Conservation (phyloP, 148 eudicot species). For the Beta vulgaris region DNA sequence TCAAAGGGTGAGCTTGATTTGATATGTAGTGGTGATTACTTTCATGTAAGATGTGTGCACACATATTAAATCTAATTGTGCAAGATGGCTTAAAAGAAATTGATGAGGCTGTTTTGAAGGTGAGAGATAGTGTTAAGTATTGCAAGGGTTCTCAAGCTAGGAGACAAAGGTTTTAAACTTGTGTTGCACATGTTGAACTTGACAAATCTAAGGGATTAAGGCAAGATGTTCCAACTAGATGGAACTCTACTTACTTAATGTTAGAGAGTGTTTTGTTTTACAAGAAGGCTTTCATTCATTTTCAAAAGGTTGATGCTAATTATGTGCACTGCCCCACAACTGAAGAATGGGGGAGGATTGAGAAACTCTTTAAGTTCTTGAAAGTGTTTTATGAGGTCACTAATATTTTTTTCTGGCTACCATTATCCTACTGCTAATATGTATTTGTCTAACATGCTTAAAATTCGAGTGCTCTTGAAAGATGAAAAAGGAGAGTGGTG, state of each 20-base stretch:
- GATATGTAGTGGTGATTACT: not conserved
- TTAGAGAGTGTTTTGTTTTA: not conserved
- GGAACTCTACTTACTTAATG: conserved; percentile 12
- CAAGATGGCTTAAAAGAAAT: not conserved
- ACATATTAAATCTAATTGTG: not conserved
- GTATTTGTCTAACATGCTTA: not conserved
- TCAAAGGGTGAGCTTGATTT: not conserved
- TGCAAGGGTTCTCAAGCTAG: conserved; percentile 9
- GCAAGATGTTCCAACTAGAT: conserved; percentile 14
- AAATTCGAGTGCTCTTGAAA: not conserved
- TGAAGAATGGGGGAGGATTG: conserved; percentile 4
- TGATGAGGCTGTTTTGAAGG: not conserved
- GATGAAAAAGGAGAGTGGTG: not conserved
- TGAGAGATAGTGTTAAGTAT: conserved; percentile 17
- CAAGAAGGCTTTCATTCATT: not conserved
- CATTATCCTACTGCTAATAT: not conserved
- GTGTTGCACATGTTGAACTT: not conserved
- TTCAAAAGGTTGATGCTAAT: not conserved
- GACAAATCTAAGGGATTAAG: not conserved
- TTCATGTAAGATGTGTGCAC: not conserved
- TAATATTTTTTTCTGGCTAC: not conserved
- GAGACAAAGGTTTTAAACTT: not conserved
- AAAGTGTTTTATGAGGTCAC: conserved; percentile 7
- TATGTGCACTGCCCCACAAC: not conserved
- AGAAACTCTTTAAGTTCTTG: conserved; percentile 3